Evolutionary conservation across 2,329 filamentous ascomycete genomes (phyloP), one percentile per base, ranked within the genome.

Genomic region (Penicillium frequentans): DNA sequence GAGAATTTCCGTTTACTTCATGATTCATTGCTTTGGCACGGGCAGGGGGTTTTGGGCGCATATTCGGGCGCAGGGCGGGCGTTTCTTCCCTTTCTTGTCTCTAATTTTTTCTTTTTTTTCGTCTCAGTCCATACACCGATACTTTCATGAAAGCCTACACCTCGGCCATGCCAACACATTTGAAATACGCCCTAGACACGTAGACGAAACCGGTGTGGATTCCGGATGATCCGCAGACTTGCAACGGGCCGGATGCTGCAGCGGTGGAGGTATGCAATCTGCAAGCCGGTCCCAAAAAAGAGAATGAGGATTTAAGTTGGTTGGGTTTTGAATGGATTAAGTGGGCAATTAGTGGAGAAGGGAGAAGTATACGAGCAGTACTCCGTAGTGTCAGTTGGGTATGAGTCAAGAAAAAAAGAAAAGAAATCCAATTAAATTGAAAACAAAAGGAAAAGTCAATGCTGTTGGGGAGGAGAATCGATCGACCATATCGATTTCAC

Each of bases 1-100:
- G 48, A 31, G 21, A 8, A 10, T 31, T 39, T 19, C n/a, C 54
- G 48, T 47, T 33, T 26, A 37, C 49, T 27, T 46, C 49, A 54
- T 16, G 43, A 52, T 35, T 50, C 35, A 42, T 53, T 63, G 54
- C 52, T 60, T 64, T 42, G 54, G 54, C 47, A 60, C 56, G 59
- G 54, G 54, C 58, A 57, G 44, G 54, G 59, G 58, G 63, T 56
- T 59, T 65, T 52, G 52, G 63, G 63, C 64, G 64, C 60, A 65
- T 64, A 49, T 60, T 55, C 59, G 52, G 56, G 61, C 47, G 56
- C 52, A 47, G 58, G 54, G 54, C n/a, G 50, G 29, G 42, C 26
- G 49, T 56, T 56, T 55, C 54, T 54, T 47, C 43, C 54, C 39
- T 53, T 24, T 49, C 51, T 52, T 49, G 44, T 52, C n/a, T 49